A percentile compares a stretch with the other conserved stretches of the same genome.
Evolutionary conservation across 1,139 yeast species (phyloP).

Genomic region (Suhomyces chickasaworum): DNA sequence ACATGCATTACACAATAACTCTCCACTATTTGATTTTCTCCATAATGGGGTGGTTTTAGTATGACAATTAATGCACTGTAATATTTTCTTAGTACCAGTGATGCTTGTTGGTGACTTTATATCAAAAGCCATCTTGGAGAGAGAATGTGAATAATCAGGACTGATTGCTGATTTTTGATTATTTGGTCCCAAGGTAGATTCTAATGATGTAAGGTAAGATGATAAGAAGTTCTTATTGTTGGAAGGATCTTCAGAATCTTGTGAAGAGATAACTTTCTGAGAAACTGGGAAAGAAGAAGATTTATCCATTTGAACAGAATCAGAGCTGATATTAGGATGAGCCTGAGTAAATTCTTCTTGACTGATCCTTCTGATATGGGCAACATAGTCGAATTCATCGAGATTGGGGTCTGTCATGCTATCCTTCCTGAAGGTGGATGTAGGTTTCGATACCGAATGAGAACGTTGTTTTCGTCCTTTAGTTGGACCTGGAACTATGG

Average conservation of each 20-base stretch:
- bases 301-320: neutral
- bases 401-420: conserved; percentile 29
- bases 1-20: conserved; percentile 50
- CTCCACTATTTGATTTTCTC: conserved; percentile 49
- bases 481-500: neutral
- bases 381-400: conserved; percentile 52
- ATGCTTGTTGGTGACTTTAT: conserved; percentile 4
- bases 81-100: conserved; percentile 21
- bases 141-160: neutral
- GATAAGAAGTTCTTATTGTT: conserved; percentile 33
- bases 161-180: neutral
- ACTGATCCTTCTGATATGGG: conserved; percentile 47
- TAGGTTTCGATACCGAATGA: conserved; percentile 12
- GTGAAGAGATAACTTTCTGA: neutral
- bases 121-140: neutral
- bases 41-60: conserved; percentile 51
- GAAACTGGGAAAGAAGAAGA: neutral
- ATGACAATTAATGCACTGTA: conserved; percentile 49
- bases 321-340: neutral
- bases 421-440: conserved; percentile 9
- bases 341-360: conserved; percentile 35
- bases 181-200: conserved; percentile 37
- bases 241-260: neutral
- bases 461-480: conserved; percentile 15
- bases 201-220: conserved; percentile 44